Evolutionary conservation across 2,329 filamentous ascomycete species (phyloP).

Genomic region (Rosellinia necatrix): DNA sequence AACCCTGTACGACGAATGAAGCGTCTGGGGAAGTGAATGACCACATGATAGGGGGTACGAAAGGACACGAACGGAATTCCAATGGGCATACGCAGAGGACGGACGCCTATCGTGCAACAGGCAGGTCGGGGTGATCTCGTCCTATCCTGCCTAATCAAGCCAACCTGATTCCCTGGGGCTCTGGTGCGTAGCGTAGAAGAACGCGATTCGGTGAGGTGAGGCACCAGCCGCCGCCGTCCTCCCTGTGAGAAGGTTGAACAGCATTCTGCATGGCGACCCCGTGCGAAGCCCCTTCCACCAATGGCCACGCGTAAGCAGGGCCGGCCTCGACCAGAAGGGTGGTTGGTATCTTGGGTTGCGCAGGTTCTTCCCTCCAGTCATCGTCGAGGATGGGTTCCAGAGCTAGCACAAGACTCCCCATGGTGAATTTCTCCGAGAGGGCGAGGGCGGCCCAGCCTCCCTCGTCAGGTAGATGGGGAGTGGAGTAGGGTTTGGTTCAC

Average conservation of each 20-base stretch:
- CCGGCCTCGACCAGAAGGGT: not conserved
- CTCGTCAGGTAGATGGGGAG: conserved; percentile 7
- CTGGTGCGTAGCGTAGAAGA: too few species aligned
- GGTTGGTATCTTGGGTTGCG: conserved; percentile 1
- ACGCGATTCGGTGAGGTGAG: too few species aligned
- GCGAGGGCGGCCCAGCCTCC: conserved; percentile 2
- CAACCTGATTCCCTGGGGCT: too few species aligned
- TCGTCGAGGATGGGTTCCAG: conserved; percentile 12
- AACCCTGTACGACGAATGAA: not conserved
- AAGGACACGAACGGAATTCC: too few species aligned
- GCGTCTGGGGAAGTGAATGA: not conserved
- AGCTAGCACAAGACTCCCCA: too few species aligned
- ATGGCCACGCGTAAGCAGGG: not conserved
- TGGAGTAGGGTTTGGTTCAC: conserved; percentile 1
- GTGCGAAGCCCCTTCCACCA: conserved; percentile 10
- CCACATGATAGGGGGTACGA: too few species aligned
- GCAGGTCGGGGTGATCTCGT: too few species aligned
- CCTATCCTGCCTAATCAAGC: too few species aligned
- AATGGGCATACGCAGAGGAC: too few species aligned
- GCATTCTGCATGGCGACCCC: conserved; percentile 2
- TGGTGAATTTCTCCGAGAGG: conserved; percentile 27
- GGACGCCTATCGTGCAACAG: too few species aligned
- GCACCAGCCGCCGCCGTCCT: too few species aligned
- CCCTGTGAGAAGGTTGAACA: conserved; percentile 2
- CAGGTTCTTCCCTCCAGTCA: conserved; percentile 10